phyloP scores from a whole-genome alignment of 2,329 filamentous ascomycete species.

The Lasiodiplodia gonubiensis region DNA sequence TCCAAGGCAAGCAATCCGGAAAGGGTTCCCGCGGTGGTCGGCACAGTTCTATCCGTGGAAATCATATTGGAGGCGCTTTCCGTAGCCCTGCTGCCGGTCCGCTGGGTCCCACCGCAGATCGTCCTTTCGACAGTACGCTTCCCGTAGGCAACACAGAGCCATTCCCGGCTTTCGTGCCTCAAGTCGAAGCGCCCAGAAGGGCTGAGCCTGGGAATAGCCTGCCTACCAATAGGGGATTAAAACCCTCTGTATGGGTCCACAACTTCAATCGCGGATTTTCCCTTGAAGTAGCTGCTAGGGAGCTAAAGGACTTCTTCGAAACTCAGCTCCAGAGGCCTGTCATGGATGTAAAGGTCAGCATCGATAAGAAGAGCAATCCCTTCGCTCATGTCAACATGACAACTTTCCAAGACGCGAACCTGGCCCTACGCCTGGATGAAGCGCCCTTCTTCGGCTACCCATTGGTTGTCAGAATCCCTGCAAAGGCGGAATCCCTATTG shows the following conservation, averaged over 20 bases:
- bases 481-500: background rate
- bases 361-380: background rate
- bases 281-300: background rate
- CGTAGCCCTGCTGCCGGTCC: background rate
- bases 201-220: no score
- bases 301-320: background rate
- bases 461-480: background rate
- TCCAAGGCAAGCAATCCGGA: background rate
- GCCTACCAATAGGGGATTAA: background rate
- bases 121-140: background rate
- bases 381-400: slow-evolving; percentile 15
- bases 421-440: background rate
- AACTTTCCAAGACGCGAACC: background rate
- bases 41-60: slow-evolving; percentile 16
- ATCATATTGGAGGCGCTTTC: background rate
- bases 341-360: background rate
- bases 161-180: slow-evolving; percentile 10
- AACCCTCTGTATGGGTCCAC: slow-evolving; percentile 5
- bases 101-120: background rate
- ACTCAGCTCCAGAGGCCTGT: background rate
- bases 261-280: background rate
- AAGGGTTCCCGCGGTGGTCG: slow-evolving; percentile 7
- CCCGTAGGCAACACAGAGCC: background rate
- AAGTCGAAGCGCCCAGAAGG: background rate
- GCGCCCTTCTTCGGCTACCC: background rate